Conservation (phyloP, 176 grass and related monocot species). For the Oropetium thomaeum region DNA sequence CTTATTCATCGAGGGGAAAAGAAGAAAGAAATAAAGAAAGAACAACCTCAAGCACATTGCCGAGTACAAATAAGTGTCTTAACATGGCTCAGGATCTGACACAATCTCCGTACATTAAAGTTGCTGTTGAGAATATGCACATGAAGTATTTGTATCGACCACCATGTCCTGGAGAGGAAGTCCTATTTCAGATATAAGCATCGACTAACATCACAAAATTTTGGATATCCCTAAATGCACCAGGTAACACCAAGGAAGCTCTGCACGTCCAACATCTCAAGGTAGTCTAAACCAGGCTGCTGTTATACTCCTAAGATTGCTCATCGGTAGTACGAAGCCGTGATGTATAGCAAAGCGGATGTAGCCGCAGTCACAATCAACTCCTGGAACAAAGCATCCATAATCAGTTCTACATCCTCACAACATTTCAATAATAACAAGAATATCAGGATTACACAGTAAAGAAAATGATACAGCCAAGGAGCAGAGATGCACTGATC, state of each 20-base stretch:
- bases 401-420: neutral
- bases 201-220: constrained; percentile 12
- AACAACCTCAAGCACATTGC: neutral
- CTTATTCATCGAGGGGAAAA: neutral
- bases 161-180: neutral
- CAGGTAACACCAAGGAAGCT: constrained; percentile 18
- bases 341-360: constrained; percentile 37
- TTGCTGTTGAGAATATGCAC: constrained; percentile 28
- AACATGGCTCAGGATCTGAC: neutral
- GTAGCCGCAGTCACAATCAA: constrained; percentile 40
- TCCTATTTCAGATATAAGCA: constrained; percentile 12
- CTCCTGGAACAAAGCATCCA: constrained; percentile 31
- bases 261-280: neutral
- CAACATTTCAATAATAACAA: neutral
- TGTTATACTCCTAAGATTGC: neutral
- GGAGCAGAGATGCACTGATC: neutral
- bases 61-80: neutral
- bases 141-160: neutral
- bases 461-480: neutral
- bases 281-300: neutral
- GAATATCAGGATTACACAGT: neutral
- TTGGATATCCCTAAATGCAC: neutral
- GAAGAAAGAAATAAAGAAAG: no score
- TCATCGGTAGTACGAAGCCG: constrained; percentile 47
- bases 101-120: neutral